Percentiles rank a stretch among this genome's conserved stretches.
Conservation (phyloP, 768 basidiomycete genomes). For the Sporobolomyces pararoseus region DNA sequence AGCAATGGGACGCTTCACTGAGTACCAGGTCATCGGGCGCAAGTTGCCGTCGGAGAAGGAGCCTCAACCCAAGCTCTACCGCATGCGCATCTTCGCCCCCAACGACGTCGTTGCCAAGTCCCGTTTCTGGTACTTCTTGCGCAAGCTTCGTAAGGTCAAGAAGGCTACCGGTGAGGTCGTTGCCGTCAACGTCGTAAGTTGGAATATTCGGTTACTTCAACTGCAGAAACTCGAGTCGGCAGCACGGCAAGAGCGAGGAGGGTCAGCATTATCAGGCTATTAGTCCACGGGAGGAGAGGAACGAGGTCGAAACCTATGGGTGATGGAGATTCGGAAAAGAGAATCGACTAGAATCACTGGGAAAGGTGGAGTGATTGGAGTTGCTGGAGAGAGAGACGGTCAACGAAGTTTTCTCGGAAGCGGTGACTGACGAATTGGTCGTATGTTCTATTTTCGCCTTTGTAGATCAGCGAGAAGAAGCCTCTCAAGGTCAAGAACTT, state of each 20-base stretch:
- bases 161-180: slow-evolving; percentile 99
- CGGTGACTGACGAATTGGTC: no score
- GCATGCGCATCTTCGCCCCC: slow-evolving; percentile 98
- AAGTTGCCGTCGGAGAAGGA: slow-evolving; percentile 91
- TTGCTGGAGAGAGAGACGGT: no score
- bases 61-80: slow-evolving; percentile 95
- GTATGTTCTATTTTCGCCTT: not conserved
- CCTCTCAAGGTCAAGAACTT: slow-evolving; percentile 99
- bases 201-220: not conserved
- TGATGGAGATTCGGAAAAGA: no score
- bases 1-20: slow-evolving; percentile 56
- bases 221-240: not conserved
- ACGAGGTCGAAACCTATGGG: no score
- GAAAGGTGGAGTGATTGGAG: no score
- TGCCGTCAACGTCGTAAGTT: slow-evolving; percentile 92
- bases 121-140: slow-evolving; percentile 99
- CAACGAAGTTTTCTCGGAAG: no score
- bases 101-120: slow-evolving; percentile 99
- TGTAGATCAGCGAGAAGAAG: slow-evolving; percentile 92
- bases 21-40: slow-evolving; percentile 96
- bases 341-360: no score
- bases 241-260: not conserved
- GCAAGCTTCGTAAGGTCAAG: slow-evolving; percentile 98
- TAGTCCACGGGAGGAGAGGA: no score
- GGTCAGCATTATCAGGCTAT: no score